Percentiles rank a stretch among this genome's conserved stretches.
Conservation (phyloP, 768 basidiomycete species). For the Sporobolomyces phaffii region DNA sequence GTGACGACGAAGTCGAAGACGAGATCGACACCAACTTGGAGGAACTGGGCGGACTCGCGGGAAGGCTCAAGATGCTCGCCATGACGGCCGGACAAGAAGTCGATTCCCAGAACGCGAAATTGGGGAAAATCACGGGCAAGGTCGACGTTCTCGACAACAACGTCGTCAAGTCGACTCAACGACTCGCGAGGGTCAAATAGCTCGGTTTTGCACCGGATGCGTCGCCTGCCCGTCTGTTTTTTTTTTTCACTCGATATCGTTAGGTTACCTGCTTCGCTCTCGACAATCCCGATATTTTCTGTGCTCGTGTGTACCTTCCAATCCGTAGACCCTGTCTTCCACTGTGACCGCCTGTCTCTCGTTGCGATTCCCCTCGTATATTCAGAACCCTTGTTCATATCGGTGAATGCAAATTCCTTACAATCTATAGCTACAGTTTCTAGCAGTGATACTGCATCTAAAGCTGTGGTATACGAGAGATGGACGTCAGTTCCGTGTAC, state of each 20-base stretch:
- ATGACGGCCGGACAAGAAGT: conserved; percentile 59
- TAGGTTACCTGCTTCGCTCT: not conserved
- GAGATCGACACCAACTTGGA: conserved; percentile 87
- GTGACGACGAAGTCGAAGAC: conserved; percentile 90
- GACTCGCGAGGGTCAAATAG: conserved; percentile 53
- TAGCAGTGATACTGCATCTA: no score
- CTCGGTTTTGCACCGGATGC: not conserved
- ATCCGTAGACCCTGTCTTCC: not conserved
- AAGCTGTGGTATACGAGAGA: no score
- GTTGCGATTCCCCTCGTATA: no score
- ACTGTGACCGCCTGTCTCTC: not conserved
- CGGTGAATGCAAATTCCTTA: no score
- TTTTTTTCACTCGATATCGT: not conserved
- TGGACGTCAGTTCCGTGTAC: no score
- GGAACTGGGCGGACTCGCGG: conserved; percentile 72
- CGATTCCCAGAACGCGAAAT: conserved; percentile 72
- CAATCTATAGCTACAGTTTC: no score
- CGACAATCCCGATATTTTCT: no score
- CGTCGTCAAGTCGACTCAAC: conserved; percentile 74
- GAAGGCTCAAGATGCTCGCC: conserved; percentile 42
- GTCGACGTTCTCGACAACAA: conserved; percentile 66
- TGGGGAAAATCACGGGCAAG: conserved; percentile 72
- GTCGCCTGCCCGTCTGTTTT: not conserved
- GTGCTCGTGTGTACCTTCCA: not conserved
- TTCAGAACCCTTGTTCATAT: no score